These are phyloP conservation scores for Haplosporangium sp. DNA, from an alignment of 371 early-diverging fungal species.

Conservation along the genomic window DNA sequence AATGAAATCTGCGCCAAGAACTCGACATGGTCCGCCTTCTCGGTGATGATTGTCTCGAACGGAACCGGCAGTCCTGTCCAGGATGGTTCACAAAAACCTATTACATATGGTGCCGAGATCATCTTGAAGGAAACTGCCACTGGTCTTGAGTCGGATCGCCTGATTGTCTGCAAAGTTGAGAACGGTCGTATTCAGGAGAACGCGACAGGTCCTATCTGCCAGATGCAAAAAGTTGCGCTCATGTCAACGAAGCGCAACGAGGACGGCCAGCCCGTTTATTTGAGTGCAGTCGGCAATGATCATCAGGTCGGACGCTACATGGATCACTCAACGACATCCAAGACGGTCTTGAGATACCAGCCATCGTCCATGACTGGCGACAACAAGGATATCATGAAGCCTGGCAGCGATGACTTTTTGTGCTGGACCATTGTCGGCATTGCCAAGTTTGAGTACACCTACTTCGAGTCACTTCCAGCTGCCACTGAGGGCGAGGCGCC, in stretches of 20 bases:
- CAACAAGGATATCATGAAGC: conserved; percentile 41
- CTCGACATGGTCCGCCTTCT: conserved; percentile 81
- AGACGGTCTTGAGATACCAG: conserved; percentile 48
- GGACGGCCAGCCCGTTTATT: conserved; percentile 34
- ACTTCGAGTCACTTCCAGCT: conserved; percentile 56
- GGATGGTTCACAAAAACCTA: conserved; percentile 54
- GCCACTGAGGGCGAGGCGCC: conserved; percentile 22
- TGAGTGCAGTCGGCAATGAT: conserved; percentile 51
- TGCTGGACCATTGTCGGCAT: conserved; percentile 92
- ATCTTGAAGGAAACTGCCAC: conserved; percentile 73
- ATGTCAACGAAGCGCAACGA: conserved; percentile 57
- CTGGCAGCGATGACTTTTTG: conserved; percentile 75
- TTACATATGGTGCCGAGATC: conserved; percentile 82
- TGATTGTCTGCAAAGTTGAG: conserved; percentile 85
- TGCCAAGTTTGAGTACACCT: conserved; percentile 67
- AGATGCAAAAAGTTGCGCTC: conserved; percentile 89
- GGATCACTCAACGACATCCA: conserved; percentile 47
- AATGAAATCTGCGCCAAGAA: conserved; percentile 77
- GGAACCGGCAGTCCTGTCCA: conserved; percentile 33
- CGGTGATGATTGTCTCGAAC: conserved; percentile 67
- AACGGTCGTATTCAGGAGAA: conserved; percentile 73
- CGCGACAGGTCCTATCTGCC: conserved; percentile 81
- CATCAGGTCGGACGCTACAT: conserved; percentile 54
- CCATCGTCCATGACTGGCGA: conserved; percentile 41
- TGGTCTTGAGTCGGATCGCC: conserved; percentile 72